These are phyloP conservation scores for Phyllosticta citriasiana DNA, from an alignment of 2,329 filamentous ascomycete genomes.

Conservation along the genomic window DNA sequence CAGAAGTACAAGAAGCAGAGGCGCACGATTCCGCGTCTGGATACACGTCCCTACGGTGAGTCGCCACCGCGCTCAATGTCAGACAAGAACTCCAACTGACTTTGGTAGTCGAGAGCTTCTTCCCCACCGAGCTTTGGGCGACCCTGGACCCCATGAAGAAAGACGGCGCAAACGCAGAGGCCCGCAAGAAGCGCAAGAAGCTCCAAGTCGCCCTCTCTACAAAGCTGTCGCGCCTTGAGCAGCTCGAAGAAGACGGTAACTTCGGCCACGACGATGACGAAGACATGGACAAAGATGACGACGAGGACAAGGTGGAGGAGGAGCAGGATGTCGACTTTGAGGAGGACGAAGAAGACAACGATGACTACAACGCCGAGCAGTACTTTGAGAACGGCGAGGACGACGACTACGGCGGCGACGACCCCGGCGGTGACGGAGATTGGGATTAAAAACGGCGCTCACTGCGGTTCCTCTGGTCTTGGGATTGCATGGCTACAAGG, in stretches of 20 bases:
- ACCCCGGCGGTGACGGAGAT: slow-evolving; percentile 39
- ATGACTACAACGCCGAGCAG: slow-evolving; percentile 55
- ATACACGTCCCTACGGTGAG: slow-evolving; percentile 45
- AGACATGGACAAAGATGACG: slow-evolving; percentile 23
- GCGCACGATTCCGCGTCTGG: slow-evolving; percentile 44
- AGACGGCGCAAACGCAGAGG: slow-evolving; percentile 12
- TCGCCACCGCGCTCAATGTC: slow-evolving; percentile 10
- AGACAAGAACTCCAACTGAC: slow-evolving; percentile 5
- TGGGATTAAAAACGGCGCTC: neutral
- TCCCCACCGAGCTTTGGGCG: slow-evolving; percentile 48
- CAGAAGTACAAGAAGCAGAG: slow-evolving; percentile 48
- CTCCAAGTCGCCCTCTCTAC: slow-evolving; percentile 25
- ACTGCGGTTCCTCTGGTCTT: neutral
- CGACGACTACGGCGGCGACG: slow-evolving; percentile 42
- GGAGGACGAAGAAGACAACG: slow-evolving; percentile 51
- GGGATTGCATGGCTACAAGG: neutral
- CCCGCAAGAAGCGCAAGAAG: slow-evolving; percentile 21
- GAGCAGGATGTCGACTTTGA: slow-evolving; percentile 48
- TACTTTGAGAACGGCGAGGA: slow-evolving; percentile 54
- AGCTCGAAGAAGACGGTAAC: slow-evolving; percentile 14
- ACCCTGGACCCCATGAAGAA: slow-evolving; percentile 35
- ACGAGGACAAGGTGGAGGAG: slow-evolving; percentile 33
- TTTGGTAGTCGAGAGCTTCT: slow-evolving; percentile 44
- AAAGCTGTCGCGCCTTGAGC: slow-evolving; percentile 31
- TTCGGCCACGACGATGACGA: slow-evolving; percentile 27